Evolutionary conservation across 2,329 filamentous ascomycete genomes (phyloP).

Genomic region (Fusarium ramigenum): DNA sequence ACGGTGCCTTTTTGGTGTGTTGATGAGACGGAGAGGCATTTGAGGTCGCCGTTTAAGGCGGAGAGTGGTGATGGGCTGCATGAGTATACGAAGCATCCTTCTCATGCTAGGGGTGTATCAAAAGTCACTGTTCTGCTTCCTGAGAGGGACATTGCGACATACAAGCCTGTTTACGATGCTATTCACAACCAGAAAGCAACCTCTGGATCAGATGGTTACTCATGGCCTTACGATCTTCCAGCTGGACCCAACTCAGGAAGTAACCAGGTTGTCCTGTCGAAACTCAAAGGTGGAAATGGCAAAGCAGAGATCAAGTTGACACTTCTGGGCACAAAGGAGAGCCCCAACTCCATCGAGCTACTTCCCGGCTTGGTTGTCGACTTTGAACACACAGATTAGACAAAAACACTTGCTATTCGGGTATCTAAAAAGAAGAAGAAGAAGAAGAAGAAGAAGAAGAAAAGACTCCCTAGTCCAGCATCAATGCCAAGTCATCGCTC

Average conservation of each 20-base stretch:
- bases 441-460: too few species aligned
- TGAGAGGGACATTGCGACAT: conserved; percentile 22
- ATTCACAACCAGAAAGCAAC: conserved; percentile 33
- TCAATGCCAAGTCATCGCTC: background rate
- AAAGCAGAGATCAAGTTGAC: conserved; percentile 35
- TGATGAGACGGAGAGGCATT: conserved; percentile 65
- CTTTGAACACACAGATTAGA: conserved; percentile 26
- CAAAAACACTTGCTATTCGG: background rate
- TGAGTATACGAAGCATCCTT: conserved; percentile 56
- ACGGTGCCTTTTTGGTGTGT: conserved; percentile 72
- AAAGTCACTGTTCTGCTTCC: conserved; percentile 52
- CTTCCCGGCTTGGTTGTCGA: conserved; percentile 36
- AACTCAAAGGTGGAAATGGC: background rate
- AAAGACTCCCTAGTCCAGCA: background rate
- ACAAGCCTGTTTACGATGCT: conserved; percentile 42
- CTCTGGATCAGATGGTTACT: background rate
- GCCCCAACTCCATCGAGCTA: conserved; percentile 35
- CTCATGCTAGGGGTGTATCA: conserved; percentile 60
- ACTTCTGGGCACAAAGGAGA: conserved; percentile 34
- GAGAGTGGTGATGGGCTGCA: conserved; percentile 25
- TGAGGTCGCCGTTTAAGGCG: conserved; percentile 61
- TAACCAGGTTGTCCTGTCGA: conserved; percentile 21
- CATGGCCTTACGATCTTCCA: conserved; percentile 33
- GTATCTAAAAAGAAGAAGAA: background rate
- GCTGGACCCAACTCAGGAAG: conserved; percentile 26